Evolutionary conservation across 106 monocot genomes (phyloP), one percentile per base, ranked within the genome.

Genomic region (Alisma plantagoaquatica): DNA sequence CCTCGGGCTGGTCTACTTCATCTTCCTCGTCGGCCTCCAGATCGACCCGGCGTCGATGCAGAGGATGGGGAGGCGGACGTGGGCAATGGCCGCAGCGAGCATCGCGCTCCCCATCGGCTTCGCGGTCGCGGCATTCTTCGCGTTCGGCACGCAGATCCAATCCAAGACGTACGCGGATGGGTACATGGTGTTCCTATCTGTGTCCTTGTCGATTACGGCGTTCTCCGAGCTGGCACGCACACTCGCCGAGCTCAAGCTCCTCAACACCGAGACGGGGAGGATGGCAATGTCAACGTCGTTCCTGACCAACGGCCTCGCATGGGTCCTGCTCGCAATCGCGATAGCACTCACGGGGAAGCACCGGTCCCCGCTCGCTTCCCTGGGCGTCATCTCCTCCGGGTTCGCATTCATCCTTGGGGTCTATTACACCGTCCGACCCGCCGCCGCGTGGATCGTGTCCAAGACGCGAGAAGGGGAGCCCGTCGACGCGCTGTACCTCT

Each of bases 401-500:
- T 15, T 23, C 10, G 46, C 11, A 3, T 69, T 75, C 45, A 29
- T 59, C 15, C n/a, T 51, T 1, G 23, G 41, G 4, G 31, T 59
- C 41, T 69, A 49, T 59, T 25, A 25, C 33, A 12, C 11, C n/a
- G 6, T 73, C 21, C 53, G 61, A 2, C 77, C 67, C 8, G 27
- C 54, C 4, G 28, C 71, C 5, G 1, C 24, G 9, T 73, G 79
- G 75, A 29, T 79, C 19, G 20, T 52, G 6, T 14, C 33, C 1
- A 53, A 48, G 0, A 64, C 75, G 1, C 68, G 66, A 0, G 79
- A 84, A 27, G 75, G 75, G 3, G 75, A 79, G 35, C 43, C 31
- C 15, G 56, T 84, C 16, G 35, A 33, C 35, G 70, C 77, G 16
- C 1, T 44, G 4, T 51, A 66, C 31, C 47, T 49, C 3, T 61